phyloP scores from a whole-genome alignment of 2,329 filamentous ascomycete genomes.

The Sporothrix sp. region DNA sequence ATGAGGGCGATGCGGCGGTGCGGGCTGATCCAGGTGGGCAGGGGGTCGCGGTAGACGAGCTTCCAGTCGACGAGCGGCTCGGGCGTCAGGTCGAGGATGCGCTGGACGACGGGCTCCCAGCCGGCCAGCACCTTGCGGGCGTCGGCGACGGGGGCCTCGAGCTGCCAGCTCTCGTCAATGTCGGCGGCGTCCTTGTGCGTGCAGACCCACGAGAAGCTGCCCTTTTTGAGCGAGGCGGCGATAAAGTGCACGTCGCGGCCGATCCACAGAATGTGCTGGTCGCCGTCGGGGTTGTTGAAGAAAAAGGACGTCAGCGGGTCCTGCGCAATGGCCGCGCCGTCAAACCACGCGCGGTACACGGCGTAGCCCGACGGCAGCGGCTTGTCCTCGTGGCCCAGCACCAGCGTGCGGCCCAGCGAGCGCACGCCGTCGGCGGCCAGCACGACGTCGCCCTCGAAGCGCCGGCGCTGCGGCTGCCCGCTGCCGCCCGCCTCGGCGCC shows the following conservation, averaged over 20 bases:
- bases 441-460: constrained; percentile 32
- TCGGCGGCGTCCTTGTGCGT: constrained; percentile 39
- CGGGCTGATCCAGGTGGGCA: constrained; percentile 33
- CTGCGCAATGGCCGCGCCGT: constrained; percentile 14
- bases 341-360: constrained; percentile 38
- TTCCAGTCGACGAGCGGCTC: constrained; percentile 30
- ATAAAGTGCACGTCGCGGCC: constrained; percentile 44
- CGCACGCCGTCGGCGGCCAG: constrained; percentile 42
- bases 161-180: constrained; percentile 37
- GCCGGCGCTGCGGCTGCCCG: neutral
- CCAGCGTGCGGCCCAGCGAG: constrained; percentile 35
- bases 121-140: constrained; percentile 32
- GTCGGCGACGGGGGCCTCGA: constrained; percentile 31
- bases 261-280: constrained; percentile 43
- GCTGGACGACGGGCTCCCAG: constrained; percentile 38
- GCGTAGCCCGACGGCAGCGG: constrained; percentile 36
- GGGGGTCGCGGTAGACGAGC: constrained; percentile 35
- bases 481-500: neutral
- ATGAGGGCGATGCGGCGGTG: constrained; percentile 33
- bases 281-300: constrained; percentile 27
- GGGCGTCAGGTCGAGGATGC: constrained; percentile 34
- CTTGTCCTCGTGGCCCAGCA: constrained; percentile 35
- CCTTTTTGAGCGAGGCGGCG: constrained; percentile 43
- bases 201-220: constrained; percentile 45
- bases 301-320: constrained; percentile 19